phyloP scores from a whole-genome alignment of 1,284 basidiomycete genomes.

The Fomitopsis betulina region DNA sequence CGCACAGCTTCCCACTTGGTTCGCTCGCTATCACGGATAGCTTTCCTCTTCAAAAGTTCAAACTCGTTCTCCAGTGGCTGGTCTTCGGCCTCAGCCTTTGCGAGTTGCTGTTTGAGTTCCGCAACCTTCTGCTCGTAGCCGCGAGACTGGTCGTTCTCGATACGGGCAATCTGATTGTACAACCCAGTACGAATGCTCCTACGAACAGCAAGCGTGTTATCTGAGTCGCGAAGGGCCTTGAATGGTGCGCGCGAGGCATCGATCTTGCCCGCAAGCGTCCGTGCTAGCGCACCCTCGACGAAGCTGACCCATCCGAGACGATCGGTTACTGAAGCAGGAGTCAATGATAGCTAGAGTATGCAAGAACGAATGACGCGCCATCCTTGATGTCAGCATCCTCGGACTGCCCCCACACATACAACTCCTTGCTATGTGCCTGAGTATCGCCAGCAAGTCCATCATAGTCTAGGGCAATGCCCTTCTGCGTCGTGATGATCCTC shows the following conservation, averaged over 20 bases:
- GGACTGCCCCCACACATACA: slow-evolving; percentile 75
- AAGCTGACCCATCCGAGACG: slow-evolving; percentile 76
- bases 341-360: neutral
- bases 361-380: slow-evolving; percentile 38
- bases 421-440: slow-evolving; percentile 72
- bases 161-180: slow-evolving; percentile 53
- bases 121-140: slow-evolving; percentile 56
- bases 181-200: slow-evolving; percentile 54
- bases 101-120: slow-evolving; percentile 62
- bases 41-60: slow-evolving; percentile 68
- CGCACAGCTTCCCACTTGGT: slow-evolving; percentile 73
- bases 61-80: slow-evolving; percentile 60
- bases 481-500: slow-evolving; percentile 71
- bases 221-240: slow-evolving; percentile 69
- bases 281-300: slow-evolving; percentile 61
- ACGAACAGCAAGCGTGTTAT: slow-evolving; percentile 53
- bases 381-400: slow-evolving; percentile 70
- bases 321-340: slow-evolving; percentile 55
- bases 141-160: slow-evolving; percentile 61
- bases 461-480: slow-evolving; percentile 69
- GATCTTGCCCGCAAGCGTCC: slow-evolving; percentile 53
- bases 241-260: slow-evolving; percentile 58
- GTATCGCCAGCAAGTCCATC: slow-evolving; percentile 59
- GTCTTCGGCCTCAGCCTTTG: slow-evolving; percentile 60
- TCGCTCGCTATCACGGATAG: slow-evolving; percentile 63